Base-by-base conservation (phyloP, 176 grass and related monocot species). In the Avena atlantica region DNA sequence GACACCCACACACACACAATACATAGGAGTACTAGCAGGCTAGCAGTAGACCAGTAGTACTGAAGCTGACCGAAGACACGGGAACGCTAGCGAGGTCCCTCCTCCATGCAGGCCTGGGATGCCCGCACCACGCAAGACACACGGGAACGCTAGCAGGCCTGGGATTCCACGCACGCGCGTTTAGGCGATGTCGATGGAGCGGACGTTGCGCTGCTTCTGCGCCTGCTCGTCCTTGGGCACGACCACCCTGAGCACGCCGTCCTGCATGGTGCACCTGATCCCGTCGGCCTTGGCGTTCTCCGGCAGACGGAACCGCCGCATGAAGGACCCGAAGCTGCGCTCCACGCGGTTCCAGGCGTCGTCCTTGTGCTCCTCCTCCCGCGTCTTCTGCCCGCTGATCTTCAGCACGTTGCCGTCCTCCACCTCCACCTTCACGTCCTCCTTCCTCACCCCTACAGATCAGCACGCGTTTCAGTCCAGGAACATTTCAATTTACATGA, bases 381-480 rank as follows among this genome's bases (percentile, higher is more conserved):
- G 51, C 15, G 72, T 58, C 45, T 78, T 83, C 82, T 88, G 48
- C 36, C 90, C 86, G 51, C 86, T 92, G 65, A 92, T 92, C 86
- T 48, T 67, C 48, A 92, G 82, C 86, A 92, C 78, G 49, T 82
- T 86, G 52, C 79, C 79, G 77, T 91, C 86, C 65, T 85, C 81
- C 29, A 91, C 89, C 65, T 91, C 89, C 79, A 91, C 85, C 84
- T 91, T 87, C 73, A 87, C 80, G 31, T 88, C 86, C 79, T 88
- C 86, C 82, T 85, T 91, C 76, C 58, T 82, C 77, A 88, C 27
- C 27, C 27, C 27, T 29, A 1, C 27, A 29, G 1, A 29, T 2
- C 27, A 29, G 27, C 27, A 29, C 27, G 27, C 27, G 27, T 1
- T 1, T 29, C 27, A 29, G 27, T 29, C 2, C 27, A 31, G 31